A percentile compares a stretch with the other conserved stretches of the same genome.
Evolutionary conservation across 1,139 yeast genomes (phyloP).

Genomic region (Debaryomycetaceae sp.): DNA sequence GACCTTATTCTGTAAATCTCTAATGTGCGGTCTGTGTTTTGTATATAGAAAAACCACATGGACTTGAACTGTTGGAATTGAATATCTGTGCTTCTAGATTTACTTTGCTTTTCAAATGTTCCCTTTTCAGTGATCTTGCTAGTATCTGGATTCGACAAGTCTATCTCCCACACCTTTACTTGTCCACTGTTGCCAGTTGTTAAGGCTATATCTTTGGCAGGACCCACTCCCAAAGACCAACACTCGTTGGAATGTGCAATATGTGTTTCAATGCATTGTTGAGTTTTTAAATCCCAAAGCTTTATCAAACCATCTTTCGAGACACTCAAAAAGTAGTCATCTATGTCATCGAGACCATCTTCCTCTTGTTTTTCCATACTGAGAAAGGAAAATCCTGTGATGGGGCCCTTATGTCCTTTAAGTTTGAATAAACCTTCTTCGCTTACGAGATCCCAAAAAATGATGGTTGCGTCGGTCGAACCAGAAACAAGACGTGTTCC

Average conservation of each 20-base stretch:
- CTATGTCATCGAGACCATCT: conserved; percentile 46
- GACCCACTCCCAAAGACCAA: conserved; percentile 68
- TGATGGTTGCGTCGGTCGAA: conserved; percentile 75
- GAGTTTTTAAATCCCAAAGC: conserved; percentile 87
- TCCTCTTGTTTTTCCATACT: conserved; percentile 21
- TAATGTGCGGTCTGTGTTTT: conserved; percentile 76
- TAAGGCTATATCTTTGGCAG: conserved; percentile 41
- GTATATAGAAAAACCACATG: conserved; percentile 56
- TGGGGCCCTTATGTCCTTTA: conserved; percentile 85
- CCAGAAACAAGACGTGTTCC: conserved; percentile 90
- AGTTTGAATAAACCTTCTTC: conserved; percentile 86
- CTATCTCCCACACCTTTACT: conserved; percentile 76
- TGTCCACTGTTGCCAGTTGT: conserved; percentile 83
- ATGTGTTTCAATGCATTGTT: conserved; percentile 92
- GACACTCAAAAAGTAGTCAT: conserved; percentile 70
- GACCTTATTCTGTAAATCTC: conserved; percentile 79
- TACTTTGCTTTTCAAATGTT: conserved; percentile 70
- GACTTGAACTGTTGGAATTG: conserved; percentile 40
- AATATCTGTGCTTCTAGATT: conserved; percentile 66
- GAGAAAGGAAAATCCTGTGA: conserved; percentile 65
- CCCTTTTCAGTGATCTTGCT: conserved; percentile 62
- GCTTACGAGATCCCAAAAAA: conserved; percentile 92
- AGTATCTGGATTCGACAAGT: conserved; percentile 50
- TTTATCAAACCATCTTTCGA: conserved; percentile 90
- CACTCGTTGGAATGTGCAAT: conserved; percentile 92